These are phyloP conservation scores for Rhizodiscina lignyota DNA, from an alignment of 495 filamentous ascomycete species.

Conservation along the genomic window DNA sequence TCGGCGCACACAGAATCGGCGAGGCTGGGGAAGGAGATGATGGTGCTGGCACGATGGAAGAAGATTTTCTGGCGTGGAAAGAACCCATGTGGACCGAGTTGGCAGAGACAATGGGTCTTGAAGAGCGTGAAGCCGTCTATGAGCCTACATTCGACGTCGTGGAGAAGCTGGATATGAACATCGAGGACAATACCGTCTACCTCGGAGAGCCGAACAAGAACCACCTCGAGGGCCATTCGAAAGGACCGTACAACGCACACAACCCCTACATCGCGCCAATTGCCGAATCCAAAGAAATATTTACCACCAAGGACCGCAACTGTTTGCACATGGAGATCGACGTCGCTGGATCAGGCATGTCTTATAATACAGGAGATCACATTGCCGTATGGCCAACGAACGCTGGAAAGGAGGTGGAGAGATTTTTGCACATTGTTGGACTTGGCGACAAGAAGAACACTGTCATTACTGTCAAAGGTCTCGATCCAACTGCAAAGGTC, in stretches of 20 bases:
- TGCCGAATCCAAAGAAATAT: constrained; percentile 73
- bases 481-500: constrained; percentile 92
- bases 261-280: constrained; percentile 97
- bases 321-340: constrained; percentile 96
- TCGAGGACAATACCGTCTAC: constrained; percentile 77
- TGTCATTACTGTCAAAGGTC: constrained; percentile 79
- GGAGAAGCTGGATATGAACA: constrained; percentile 55
- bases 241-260: constrained; percentile 88
- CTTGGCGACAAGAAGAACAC: constrained; percentile 59
- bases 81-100: constrained; percentile 95
- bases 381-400: constrained; percentile 97
- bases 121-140: constrained; percentile 93
- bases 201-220: constrained; percentile 93
- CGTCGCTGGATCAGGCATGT: constrained; percentile 68
- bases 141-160: constrained; percentile 78
- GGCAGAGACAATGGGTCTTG: constrained; percentile 62
- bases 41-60: constrained; percentile 97
- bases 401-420: constrained; percentile 78
- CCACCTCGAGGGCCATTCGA: constrained; percentile 71
- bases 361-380: constrained; percentile 93
- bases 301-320: constrained; percentile 82
- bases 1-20: constrained; percentile 73
- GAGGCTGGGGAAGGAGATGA: constrained; percentile 91
- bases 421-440: constrained; percentile 67
- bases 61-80: constrained; percentile 98